Evolutionary conservation across 176 grass and related monocot genomes (phyloP).

Genomic region (Oryza glaberrima): DNA sequence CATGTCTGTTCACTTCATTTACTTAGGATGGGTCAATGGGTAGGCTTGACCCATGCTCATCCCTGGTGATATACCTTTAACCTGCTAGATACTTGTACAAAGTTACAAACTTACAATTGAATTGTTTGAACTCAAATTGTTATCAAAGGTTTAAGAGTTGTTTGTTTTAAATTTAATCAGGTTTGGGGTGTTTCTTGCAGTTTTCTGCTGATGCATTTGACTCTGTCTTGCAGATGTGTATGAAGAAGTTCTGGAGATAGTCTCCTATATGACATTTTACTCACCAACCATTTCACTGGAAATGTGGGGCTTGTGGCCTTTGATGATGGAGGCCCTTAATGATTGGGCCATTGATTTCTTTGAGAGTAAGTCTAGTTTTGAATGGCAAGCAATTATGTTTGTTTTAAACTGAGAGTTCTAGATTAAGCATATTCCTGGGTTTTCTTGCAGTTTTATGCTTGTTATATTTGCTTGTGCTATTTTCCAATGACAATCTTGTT

Average conservation of each 20-base stretch:
- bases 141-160: neutral
- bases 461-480: neutral
- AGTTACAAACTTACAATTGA: neutral
- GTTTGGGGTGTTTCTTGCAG: neutral
- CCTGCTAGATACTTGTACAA: neutral
- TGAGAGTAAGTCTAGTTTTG: constrained; percentile 78
- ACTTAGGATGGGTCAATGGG: neutral
- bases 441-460: neutral
- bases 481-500: neutral
- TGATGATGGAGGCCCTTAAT: constrained; percentile 89
- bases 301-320: constrained; percentile 96
- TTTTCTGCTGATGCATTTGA: neutral
- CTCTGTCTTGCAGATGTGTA: constrained; percentile 80
- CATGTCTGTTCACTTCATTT: neutral
- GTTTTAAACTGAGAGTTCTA: neutral
- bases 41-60: neutral
- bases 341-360: constrained; percentile 98
- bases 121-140: neutral
- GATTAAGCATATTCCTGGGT: neutral
- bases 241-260: constrained; percentile 95
- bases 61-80: neutral
- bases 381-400: constrained; percentile 1
- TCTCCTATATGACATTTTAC: constrained; percentile 95
- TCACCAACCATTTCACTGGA: constrained; percentile 85
- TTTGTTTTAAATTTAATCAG: constrained; percentile 31